Evolutionary conservation across 108 stramenopile genomes (phyloP).

Genomic region (Discostella stelligeroides): DNA sequence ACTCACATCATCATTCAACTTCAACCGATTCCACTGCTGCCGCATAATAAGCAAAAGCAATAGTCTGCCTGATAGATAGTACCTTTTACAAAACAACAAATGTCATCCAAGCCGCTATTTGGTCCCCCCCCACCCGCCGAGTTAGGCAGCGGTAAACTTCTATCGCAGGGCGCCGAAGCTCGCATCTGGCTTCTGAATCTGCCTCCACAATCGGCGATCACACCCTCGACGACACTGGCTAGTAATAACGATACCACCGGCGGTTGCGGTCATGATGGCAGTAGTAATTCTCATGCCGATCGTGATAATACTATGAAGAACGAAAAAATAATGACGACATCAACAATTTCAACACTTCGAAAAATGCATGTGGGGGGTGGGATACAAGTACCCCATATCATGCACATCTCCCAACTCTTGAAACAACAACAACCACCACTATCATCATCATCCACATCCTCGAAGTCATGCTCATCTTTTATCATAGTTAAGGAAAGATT

Average conservation of each 20-base stretch:
- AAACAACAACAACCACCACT: not conserved
- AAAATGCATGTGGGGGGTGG: slow-evolving; percentile 42
- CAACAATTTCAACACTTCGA: no score
- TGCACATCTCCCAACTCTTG: slow-evolving; percentile 16
- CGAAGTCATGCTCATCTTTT: slow-evolving; percentile 17
- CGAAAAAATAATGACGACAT: not conserved
- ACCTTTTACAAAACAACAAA: no score
- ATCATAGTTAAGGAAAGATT: slow-evolving; percentile 93
- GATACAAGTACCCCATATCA: slow-evolving; percentile 31
- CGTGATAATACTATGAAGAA: not conserved
- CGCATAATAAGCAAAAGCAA: no score
- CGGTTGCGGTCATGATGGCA: no score
- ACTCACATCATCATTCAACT: no score
- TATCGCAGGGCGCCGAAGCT: slow-evolving; percentile 89
- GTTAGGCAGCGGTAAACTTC: slow-evolving; percentile 27
- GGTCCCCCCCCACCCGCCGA: slow-evolving; percentile 44
- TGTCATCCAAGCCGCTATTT: not conserved
- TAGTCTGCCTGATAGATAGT: no score
- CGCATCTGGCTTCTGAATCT: slow-evolving; percentile 69
- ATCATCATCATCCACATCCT: slow-evolving; percentile 4
- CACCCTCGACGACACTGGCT: not conserved
- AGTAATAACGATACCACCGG: no score
- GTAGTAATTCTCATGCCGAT: not conserved
- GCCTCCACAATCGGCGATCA: not conserved
- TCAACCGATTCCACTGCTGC: no score